These are phyloP conservation scores for Cladosporium phlei DNA, from an alignment of 2,329 filamentous ascomycete genomes.

Conservation along the genomic window DNA sequence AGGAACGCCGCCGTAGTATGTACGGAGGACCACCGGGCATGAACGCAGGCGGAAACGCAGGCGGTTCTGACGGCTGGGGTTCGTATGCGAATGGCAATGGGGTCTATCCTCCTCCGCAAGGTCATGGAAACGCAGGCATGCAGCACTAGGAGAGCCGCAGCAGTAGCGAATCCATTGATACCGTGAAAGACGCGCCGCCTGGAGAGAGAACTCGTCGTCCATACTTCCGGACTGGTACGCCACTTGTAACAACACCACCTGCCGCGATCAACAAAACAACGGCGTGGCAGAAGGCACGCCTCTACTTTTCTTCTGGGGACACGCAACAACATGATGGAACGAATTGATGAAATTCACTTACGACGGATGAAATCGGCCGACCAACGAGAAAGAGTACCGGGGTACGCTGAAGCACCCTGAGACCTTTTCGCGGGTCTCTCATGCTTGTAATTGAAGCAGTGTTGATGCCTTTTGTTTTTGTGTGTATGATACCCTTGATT, in stretches of 20 bases:
- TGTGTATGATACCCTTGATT: too few relatives aligned
- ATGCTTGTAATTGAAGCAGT: too few relatives aligned
- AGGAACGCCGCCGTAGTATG: slow-evolving; percentile 22
- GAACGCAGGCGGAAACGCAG: slow-evolving; percentile 12
- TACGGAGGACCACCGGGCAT: slow-evolving; percentile 15
- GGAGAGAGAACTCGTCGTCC: neutral
- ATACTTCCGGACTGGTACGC: neutral
- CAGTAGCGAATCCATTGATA: neutral
- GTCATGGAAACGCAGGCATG: slow-evolving; percentile 4
- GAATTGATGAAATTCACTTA: too few relatives aligned
- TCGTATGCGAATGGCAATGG: slow-evolving; percentile 2
- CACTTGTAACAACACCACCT: too few relatives aligned
- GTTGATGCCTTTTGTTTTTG: too few relatives aligned
- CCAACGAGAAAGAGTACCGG: too few relatives aligned
- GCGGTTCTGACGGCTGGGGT: slow-evolving; percentile 24
- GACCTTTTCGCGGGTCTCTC: too few relatives aligned
- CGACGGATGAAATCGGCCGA: too few relatives aligned
- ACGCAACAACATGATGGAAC: too few relatives aligned
- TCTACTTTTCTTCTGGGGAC: neutral
- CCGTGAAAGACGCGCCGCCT: neutral
- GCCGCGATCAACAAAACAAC: neutral
- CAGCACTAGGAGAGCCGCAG: slow-evolving; percentile 6
- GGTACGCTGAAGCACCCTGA: too few relatives aligned
- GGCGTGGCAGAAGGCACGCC: neutral
- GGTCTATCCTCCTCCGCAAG: slow-evolving; percentile 1